These are phyloP conservation scores for Echria macrotheca DNA, from an alignment of 495 filamentous ascomycete species.

Conservation along the genomic window DNA sequence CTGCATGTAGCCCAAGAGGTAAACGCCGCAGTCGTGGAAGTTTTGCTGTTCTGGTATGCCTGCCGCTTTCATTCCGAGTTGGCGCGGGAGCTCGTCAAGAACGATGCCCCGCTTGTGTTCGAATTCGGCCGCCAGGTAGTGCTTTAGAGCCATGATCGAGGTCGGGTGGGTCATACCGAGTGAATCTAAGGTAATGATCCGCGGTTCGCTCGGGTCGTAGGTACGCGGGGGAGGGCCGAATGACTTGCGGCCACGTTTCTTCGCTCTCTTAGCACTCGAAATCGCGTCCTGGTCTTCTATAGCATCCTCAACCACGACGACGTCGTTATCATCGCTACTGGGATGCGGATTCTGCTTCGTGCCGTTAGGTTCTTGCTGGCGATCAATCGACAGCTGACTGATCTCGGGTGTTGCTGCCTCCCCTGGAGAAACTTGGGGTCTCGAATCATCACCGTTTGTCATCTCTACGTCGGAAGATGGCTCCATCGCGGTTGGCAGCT, in stretches of 20 bases:
- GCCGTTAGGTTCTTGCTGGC: constrained; percentile 15
- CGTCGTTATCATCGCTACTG: constrained; percentile 4
- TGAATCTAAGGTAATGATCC: constrained; percentile 88
- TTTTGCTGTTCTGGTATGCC: constrained; percentile 76
- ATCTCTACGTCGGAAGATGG: constrained; percentile 16
- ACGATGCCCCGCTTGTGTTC: constrained; percentile 57
- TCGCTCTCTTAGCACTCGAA: background rate
- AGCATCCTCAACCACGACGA: constrained; percentile 14
- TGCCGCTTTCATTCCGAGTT: constrained; percentile 63
- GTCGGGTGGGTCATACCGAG: constrained; percentile 55
- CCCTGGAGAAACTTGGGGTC: background rate
- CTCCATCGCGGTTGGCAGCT: background rate
- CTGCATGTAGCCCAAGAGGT: constrained; percentile 73
- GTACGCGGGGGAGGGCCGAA: constrained; percentile 26
- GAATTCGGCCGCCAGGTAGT: constrained; percentile 73
- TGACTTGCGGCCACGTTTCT: constrained; percentile 22
- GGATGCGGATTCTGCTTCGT: background rate
- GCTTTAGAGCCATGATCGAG: constrained; percentile 61
- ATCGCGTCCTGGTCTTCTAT: background rate
- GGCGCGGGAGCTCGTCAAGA: constrained; percentile 43
- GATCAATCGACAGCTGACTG: constrained; percentile 24
- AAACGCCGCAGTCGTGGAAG: constrained; percentile 84
- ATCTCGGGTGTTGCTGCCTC: constrained; percentile 17
- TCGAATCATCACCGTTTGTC: constrained; percentile 2
- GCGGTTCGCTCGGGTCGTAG: constrained; percentile 42